Percentiles rank a stretch among this genome's conserved stretches.
Evolutionary conservation across 2,329 filamentous ascomycete species (phyloP).

Genomic region (Saccharata proteae): DNA sequence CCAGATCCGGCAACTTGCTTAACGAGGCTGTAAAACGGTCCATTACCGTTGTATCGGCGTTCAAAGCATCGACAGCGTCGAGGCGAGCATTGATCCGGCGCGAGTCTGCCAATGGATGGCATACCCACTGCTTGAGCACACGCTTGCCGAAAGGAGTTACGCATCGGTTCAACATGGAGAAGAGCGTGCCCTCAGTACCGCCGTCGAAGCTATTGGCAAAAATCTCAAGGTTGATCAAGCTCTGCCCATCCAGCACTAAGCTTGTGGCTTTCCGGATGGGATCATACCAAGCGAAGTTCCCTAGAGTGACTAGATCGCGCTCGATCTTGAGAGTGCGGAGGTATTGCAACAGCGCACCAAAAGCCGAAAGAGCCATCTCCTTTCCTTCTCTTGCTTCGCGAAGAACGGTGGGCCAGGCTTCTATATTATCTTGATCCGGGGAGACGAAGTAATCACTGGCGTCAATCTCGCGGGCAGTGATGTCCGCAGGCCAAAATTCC

Average conservation of each 20-base stretch:
- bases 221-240: slow-evolving; percentile 92
- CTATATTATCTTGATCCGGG: slow-evolving; percentile 43
- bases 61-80: slow-evolving; percentile 87
- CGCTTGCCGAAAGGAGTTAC: slow-evolving; percentile 96
- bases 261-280: slow-evolving; percentile 86
- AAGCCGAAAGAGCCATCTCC: slow-evolving; percentile 75
- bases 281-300: slow-evolving; percentile 84
- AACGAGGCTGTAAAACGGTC: slow-evolving; percentile 83
- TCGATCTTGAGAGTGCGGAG: slow-evolving; percentile 76
- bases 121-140: slow-evolving; percentile 92
- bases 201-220: slow-evolving; percentile 91
- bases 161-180: slow-evolving; percentile 82
- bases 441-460: slow-evolving; percentile 66
- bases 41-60: slow-evolving; percentile 66
- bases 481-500: slow-evolving; percentile 86
- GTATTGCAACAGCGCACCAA: slow-evolving; percentile 82
- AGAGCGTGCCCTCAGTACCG: slow-evolving; percentile 72
- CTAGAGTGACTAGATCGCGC: slow-evolving; percentile 71
- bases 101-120: slow-evolving; percentile 81
- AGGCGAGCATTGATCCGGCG: slow-evolving; percentile 83
- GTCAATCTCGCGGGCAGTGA: slow-evolving; percentile 68
- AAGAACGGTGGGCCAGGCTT: slow-evolving; percentile 68
- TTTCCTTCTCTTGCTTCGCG: slow-evolving; percentile 57
- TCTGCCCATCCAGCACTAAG: slow-evolving; percentile 87
- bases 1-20: slow-evolving; percentile 84